Percentiles rank a stretch among this genome's conserved stretches.
phyloP scores from a whole-genome alignment of 2,329 filamentous ascomycete genomes.

The Juglanconis sp. region DNA sequence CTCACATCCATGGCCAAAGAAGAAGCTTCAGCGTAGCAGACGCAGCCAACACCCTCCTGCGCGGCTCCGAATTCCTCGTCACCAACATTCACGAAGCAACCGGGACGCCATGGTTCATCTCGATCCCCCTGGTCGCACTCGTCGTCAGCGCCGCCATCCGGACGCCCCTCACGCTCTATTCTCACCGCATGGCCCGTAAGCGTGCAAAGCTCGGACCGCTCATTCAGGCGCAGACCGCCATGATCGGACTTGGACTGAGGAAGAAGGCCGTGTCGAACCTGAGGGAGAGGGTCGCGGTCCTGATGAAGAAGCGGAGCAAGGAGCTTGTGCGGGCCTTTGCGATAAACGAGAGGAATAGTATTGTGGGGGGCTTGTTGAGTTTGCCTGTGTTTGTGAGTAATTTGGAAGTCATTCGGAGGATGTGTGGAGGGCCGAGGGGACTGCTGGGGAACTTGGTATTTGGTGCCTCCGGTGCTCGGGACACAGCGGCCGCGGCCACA shows the following conservation, averaged over 20 bases:
- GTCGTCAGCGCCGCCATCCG: conserved; percentile 42
- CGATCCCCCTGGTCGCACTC: conserved; percentile 51
- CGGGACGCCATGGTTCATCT: conserved; percentile 51
- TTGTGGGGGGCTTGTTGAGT: conserved; percentile 35
- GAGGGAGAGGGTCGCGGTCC: conserved; percentile 26
- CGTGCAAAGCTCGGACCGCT: conserved; percentile 30
- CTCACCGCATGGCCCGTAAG: conserved; percentile 27
- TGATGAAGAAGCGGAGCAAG: conserved; percentile 21
- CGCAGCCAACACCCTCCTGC: conserved; percentile 29
- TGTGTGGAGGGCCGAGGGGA: conserved; percentile 39
- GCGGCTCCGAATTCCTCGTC: conserved; percentile 41
- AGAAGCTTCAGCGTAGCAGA: conserved; percentile 32
- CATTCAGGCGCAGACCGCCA: conserved; percentile 31
- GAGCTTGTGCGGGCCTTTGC: conserved; percentile 11
- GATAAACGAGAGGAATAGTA: conserved; percentile 5
- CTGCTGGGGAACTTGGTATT: conserved; percentile 32
- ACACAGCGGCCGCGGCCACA: not conserved
- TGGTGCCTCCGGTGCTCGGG: conserved; percentile 8
- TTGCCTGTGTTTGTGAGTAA: conserved; percentile 49
- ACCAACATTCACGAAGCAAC: conserved; percentile 38
- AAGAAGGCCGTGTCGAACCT: conserved; percentile 16
- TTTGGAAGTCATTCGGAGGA: conserved; percentile 48
- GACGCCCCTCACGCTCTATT: conserved; percentile 44
- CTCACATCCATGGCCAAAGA: conserved; percentile 4
- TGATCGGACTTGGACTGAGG: conserved; percentile 20